A percentile compares a stretch with the other conserved stretches of the same genome.
Evolutionary conservation across 805 yeast genomes (phyloP).

Genomic region (Kockiozyma suomiensis): DNA sequence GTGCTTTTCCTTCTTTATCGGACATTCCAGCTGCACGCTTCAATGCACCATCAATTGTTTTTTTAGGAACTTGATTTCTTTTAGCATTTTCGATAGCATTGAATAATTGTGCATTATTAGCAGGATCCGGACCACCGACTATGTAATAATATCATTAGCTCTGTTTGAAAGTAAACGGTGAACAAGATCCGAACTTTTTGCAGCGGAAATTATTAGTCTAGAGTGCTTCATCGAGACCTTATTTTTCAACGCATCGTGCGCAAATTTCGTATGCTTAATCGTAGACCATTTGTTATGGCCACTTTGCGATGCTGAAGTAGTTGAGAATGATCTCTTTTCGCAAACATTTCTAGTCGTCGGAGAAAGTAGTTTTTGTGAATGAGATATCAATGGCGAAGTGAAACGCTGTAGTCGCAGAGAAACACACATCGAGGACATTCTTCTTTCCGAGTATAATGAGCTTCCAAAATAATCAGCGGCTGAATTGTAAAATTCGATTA

Average conservation of each 20-base stretch:
- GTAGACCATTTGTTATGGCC: conserved; percentile 98
- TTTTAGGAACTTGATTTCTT: conserved; percentile 75
- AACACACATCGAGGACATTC: too few species aligned
- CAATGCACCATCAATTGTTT: conserved; percentile 83
- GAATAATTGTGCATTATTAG: conserved; percentile 60
- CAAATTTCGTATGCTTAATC: conserved; percentile 91
- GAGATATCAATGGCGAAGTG: too few species aligned
- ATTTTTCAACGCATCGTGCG: conserved; percentile 80
- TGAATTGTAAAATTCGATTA: too few species aligned
- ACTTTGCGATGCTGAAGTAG: conserved; percentile 41
- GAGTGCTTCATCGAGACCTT: conserved; percentile 71
- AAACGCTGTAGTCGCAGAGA: too few species aligned
- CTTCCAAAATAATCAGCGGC: too few species aligned
- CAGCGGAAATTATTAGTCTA: conserved; percentile 72
- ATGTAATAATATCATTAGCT: not conserved
- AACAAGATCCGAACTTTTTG: conserved; percentile 46
- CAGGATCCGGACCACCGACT: conserved; percentile 68
- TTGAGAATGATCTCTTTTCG: conserved; percentile 1
- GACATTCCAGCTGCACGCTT: conserved; percentile 78
- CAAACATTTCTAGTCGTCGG: too few species aligned
- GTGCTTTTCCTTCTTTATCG: conserved; percentile 44
- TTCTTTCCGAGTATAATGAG: too few species aligned
- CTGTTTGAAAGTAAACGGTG: not conserved
- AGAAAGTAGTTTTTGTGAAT: too few species aligned
- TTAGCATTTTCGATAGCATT: conserved; percentile 79